A percentile compares a stretch with the other conserved stretches of the same genome.
Evolutionary conservation across 129 eudicot genomes (phyloP).

Genomic region (Flaveria bidentis): DNA sequence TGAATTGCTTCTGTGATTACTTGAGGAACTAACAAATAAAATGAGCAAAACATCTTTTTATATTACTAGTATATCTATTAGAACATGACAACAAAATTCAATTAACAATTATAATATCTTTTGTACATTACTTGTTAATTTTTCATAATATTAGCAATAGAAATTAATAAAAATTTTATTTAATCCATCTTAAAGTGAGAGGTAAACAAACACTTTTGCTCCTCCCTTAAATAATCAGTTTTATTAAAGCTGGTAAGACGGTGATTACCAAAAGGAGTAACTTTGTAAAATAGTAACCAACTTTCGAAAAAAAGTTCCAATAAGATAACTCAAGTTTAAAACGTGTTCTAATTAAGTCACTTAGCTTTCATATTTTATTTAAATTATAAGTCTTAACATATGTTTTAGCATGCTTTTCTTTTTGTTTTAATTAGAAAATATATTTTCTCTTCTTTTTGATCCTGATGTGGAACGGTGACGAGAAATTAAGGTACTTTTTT

Average conservation of each 20-base stretch:
- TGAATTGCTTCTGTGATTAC: neutral
- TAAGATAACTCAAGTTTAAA: too few species aligned
- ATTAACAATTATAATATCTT: neutral
- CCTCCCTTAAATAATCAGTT: neutral
- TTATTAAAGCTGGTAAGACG: neutral
- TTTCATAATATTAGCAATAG: neutral
- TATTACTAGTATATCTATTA: neutral
- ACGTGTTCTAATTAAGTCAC: too few species aligned
- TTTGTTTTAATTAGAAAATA: too few species aligned
- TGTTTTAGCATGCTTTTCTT: too few species aligned
- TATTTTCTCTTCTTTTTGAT: too few species aligned
- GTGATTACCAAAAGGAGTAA: neutral
- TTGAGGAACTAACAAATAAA: neutral
- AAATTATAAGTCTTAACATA: too few species aligned
- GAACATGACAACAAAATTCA: neutral
- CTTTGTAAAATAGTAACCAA: too few species aligned
- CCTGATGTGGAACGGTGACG: too few species aligned
- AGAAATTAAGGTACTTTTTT: too few species aligned
- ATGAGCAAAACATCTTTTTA: neutral
- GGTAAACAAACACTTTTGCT: neutral
- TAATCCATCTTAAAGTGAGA: neutral
- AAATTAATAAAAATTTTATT: neutral
- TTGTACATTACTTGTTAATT: neutral
- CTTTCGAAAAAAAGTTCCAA: too few species aligned
- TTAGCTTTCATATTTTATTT: too few species aligned